These are phyloP conservation scores for Juncus effusus DNA, from an alignment of 176 grass and related monocot species.

Conservation along the genomic window DNA sequence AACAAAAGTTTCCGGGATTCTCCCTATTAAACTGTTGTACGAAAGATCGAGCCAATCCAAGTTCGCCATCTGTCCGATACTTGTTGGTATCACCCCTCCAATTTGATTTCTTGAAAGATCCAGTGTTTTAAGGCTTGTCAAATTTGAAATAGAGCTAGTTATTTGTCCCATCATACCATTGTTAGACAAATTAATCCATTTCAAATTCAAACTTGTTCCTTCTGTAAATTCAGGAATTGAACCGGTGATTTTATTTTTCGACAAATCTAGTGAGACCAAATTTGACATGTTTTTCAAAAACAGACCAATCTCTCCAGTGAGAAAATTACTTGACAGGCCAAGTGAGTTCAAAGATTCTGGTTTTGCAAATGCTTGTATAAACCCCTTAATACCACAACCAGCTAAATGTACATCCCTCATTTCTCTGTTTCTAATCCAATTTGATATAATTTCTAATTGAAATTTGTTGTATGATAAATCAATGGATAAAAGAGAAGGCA, in stretches of 20 bases:
- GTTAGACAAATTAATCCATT: conserved; percentile 52
- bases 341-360: conserved; percentile 43
- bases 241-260: conserved; percentile 56
- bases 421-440: conserved; percentile 39
- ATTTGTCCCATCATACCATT: conserved; percentile 60
- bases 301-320: conserved; percentile 42
- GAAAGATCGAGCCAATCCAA: conserved; percentile 59
- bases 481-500: conserved; percentile 43
- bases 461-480: conserved; percentile 41
- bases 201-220: conserved; percentile 25
- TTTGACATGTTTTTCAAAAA: conserved; percentile 55
- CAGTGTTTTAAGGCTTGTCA: conserved; percentile 39
- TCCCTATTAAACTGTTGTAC: conserved; percentile 48
- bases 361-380: conserved; percentile 16
- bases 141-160: conserved; percentile 48
- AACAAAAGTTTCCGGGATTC: conserved; percentile 55
- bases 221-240: conserved; percentile 42
- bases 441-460: conserved; percentile 34
- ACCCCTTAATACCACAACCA: conserved; percentile 36
- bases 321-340: conserved; percentile 55
- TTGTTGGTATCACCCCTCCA: conserved; percentile 46
- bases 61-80: conserved; percentile 42
- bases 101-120: conserved; percentile 59
- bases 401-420: conserved; percentile 43
- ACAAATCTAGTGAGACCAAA: conserved; percentile 51